Conservation (phyloP, 139 green algal genomes). For the Diplosphaera chodatii region DNA sequence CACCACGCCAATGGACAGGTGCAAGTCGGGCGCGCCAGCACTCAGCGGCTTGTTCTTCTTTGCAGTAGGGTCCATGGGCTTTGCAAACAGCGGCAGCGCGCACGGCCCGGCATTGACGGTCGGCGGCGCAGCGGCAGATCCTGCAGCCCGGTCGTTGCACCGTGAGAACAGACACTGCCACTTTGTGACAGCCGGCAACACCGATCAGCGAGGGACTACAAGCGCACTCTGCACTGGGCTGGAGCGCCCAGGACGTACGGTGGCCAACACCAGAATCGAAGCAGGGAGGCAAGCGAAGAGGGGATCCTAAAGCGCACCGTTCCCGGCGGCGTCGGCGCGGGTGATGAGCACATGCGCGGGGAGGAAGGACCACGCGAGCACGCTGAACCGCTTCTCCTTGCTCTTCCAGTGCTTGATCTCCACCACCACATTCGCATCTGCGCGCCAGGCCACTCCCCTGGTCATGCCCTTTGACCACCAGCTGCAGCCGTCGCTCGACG, state of each 20-base stretch:
- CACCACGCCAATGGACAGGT: not conserved
- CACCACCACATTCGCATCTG: conserved; percentile 18
- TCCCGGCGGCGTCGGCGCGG: not conserved
- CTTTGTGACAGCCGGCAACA: no score
- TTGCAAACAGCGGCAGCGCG: not conserved
- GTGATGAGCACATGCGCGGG: not conserved
- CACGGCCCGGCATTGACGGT: not conserved
- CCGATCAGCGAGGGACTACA: no score
- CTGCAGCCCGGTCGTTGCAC: no score
- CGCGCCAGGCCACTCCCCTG: not conserved
- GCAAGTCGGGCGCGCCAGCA: not conserved
- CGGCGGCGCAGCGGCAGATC: no score
- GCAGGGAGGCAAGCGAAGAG: no score
- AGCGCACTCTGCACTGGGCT: no score
- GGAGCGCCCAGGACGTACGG: no score
- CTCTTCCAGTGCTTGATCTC: conserved; percentile 42
- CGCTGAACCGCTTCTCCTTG: conserved; percentile 17
- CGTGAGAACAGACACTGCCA: no score
- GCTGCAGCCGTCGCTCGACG: no score
- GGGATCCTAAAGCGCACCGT: no score
- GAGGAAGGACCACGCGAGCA: conserved; percentile 28
- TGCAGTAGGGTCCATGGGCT: not conserved
- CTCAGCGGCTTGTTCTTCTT: not conserved
- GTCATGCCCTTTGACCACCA: no score
- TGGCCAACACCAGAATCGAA: no score